phyloP scores from a whole-genome alignment of 2,329 filamentous ascomycete genomes.

The Mollisiaceae sp. region DNA sequence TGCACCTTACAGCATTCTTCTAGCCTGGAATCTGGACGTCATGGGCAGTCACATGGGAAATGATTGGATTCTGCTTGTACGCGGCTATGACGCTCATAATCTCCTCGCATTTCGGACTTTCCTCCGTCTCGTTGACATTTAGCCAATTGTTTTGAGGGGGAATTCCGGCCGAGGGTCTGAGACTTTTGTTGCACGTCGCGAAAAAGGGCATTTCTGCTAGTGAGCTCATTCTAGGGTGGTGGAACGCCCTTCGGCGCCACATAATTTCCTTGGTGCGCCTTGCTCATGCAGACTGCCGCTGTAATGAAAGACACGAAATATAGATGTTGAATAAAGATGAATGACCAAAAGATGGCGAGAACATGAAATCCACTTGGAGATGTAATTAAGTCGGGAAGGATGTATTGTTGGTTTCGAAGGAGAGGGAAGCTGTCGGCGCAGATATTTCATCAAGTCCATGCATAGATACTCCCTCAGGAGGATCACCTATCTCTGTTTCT shows the following conservation, averaged over 20 bases:
- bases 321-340: too few relatives aligned
- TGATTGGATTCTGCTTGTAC: too few relatives aligned
- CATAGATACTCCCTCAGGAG: neutral
- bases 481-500: slow-evolving; percentile 28
- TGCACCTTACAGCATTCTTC: too few relatives aligned
- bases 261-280: neutral
- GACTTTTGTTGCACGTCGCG: neutral
- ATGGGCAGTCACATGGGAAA: too few relatives aligned
- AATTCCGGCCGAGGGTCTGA: neutral
- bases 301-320: neutral
- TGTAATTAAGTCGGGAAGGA: too few relatives aligned
- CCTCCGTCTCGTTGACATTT: neutral
- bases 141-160: neutral
- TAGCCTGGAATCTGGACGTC: too few relatives aligned
- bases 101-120: too few relatives aligned
- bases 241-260: slow-evolving; percentile 1
- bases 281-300: neutral
- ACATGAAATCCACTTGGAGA: too few relatives aligned
- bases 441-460: neutral
- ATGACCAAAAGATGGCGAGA: too few relatives aligned
- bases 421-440: too few relatives aligned
- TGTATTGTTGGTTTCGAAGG: too few relatives aligned
- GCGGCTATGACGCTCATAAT: too few relatives aligned
- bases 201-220: neutral
- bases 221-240: neutral